These are phyloP conservation scores for Suillus plorans DNA, from an alignment of 768 basidiomycete genomes.

Conservation along the genomic window DNA sequence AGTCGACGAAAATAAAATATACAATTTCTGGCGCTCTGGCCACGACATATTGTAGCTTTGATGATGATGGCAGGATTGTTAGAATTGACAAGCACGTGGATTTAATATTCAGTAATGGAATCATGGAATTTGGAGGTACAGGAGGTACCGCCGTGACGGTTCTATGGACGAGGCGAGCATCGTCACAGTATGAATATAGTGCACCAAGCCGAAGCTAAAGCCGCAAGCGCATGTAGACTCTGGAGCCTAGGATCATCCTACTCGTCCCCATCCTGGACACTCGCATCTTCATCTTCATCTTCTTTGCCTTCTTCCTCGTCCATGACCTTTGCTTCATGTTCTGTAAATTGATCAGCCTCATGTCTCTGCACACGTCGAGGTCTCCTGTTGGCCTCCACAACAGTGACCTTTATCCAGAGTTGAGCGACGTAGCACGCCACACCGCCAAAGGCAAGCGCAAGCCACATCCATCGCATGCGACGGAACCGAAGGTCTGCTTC, in stretches of 20 bases:
- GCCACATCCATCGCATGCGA: constrained; percentile 54
- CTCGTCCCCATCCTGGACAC: constrained; percentile 11
- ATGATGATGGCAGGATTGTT: neutral
- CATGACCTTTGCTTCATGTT: constrained; percentile 1
- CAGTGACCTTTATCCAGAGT: constrained; percentile 4
- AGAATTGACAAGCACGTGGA: neutral
- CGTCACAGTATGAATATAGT: neutral
- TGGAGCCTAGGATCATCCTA: constrained; percentile 5
- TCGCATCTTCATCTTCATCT: constrained; percentile 17
- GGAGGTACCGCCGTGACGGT: neutral
- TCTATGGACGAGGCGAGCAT: neutral
- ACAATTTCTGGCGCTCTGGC: constrained; percentile 91
- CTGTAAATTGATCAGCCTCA: neutral
- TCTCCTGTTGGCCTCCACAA: neutral
- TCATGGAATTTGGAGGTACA: neutral
- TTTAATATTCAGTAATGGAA: neutral
- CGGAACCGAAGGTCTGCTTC: constrained; percentile 47
- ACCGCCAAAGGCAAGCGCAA: constrained; percentile 44
- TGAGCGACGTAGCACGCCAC: constrained; percentile 38
- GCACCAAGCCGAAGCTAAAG: neutral
- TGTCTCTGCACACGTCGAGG: neutral
- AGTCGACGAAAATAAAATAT: constrained; percentile 27
- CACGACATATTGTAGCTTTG: constrained; percentile 61
- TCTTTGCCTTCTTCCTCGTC: constrained; percentile 4
- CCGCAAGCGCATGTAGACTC: neutral